Evolutionary conservation across 1,284 basidiomycete genomes (phyloP).

Genomic region (Marasmius sp.): DNA sequence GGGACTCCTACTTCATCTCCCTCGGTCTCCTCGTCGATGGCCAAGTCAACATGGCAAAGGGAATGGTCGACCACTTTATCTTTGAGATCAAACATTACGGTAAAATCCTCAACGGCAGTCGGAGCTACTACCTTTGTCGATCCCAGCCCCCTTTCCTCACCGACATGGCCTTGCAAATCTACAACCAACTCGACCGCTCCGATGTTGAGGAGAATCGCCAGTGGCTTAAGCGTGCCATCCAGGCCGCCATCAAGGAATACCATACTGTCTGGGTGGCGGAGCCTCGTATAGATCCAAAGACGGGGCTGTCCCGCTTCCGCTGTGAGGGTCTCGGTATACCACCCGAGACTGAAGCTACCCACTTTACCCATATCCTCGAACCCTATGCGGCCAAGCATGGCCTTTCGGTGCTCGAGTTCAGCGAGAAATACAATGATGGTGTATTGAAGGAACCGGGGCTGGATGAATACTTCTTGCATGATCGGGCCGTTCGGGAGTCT

Average conservation of each 20-base stretch:
- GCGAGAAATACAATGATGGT: conserved; percentile 92
- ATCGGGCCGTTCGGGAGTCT: conserved; percentile 90
- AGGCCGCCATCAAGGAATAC: conserved; percentile 98
- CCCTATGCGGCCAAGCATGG: conserved; percentile 93
- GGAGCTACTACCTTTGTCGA: conserved; percentile 91
- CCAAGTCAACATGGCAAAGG: conserved; percentile 90
- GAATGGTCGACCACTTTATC: conserved; percentile 98
- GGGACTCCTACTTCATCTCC: conserved; percentile 94
- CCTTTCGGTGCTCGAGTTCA: conserved; percentile 96
- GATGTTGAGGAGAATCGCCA: conserved; percentile 80
- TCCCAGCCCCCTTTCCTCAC: conserved; percentile 98
- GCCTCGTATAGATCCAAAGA: conserved; percentile 90
- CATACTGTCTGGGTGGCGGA: conserved; percentile 95
- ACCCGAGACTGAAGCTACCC: conserved; percentile 96
- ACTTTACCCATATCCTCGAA: conserved; percentile 96
- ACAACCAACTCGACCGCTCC: conserved; percentile 89
- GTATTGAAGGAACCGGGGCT: conserved; percentile 83
- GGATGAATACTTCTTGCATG: conserved; percentile 97
- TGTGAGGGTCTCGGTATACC: conserved; percentile 96
- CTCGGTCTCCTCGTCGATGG: conserved; percentile 95
- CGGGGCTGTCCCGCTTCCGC: conserved; percentile 90
- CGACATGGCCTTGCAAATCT: conserved; percentile 97
- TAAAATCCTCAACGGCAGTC: conserved; percentile 81
- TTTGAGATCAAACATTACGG: conserved; percentile 98
- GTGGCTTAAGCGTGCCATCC: conserved; percentile 94